Evolutionary conservation across 805 yeast species (phyloP).

Genomic region (Wickerhamomyces queroliae): DNA sequence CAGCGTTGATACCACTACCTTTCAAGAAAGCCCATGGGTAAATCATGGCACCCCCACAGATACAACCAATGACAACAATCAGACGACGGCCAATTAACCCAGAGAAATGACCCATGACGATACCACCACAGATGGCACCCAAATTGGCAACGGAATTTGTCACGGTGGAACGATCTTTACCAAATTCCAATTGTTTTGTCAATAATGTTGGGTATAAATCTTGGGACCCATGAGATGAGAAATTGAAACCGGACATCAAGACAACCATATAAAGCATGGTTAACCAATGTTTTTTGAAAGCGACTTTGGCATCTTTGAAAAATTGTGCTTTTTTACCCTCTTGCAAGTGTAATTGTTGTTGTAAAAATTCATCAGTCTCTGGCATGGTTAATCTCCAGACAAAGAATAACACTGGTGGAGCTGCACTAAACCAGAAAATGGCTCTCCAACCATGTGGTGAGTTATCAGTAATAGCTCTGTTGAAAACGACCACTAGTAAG

Average conservation of each 20-base stretch:
- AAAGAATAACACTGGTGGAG: conserved; percentile 38
- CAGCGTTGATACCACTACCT: conserved; percentile 45
- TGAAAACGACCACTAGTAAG: conserved; percentile 57
- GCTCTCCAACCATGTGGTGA: conserved; percentile 56
- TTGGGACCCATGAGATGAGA: conserved; percentile 59
- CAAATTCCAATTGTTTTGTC: conserved; percentile 37
- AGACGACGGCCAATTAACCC: conserved; percentile 52
- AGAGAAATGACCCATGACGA: conserved; percentile 47
- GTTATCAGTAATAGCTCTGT: conserved; percentile 54
- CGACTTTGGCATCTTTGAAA: conserved; percentile 25
- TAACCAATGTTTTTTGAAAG: conserved; percentile 49
- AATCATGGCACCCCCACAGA: conserved; percentile 53
- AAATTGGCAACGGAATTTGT: conserved; percentile 52
- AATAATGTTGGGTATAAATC: conserved; percentile 56
- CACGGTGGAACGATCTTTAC: conserved; percentile 41
- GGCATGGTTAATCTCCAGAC: conserved; percentile 38
- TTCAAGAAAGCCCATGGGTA: conserved; percentile 58
- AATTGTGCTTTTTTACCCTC: conserved; percentile 25
- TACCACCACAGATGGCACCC: conserved; percentile 55
- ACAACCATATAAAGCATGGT: conserved; percentile 49
- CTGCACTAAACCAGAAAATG: conserved; percentile 66
- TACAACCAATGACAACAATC: conserved; percentile 43
- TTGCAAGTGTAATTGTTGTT: conserved; percentile 31
- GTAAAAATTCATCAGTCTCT: conserved; percentile 47
- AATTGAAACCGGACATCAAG: conserved; percentile 59